phyloP scores from a whole-genome alignment of 495 filamentous ascomycete genomes.

The Neurospora sp. region DNA sequence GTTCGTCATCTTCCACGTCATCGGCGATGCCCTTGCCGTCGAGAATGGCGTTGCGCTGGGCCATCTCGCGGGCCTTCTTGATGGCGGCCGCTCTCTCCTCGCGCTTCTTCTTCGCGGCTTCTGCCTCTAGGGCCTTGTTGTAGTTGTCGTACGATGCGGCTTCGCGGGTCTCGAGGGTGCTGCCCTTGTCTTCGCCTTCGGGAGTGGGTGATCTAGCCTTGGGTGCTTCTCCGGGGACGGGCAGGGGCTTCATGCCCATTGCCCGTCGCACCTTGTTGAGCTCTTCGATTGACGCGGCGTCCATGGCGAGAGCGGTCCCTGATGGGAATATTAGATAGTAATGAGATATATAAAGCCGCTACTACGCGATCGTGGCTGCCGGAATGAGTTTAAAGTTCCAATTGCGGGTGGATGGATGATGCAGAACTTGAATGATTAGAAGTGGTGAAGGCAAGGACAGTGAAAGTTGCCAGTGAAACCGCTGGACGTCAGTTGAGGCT shows the following conservation, averaged over 20 bases:
- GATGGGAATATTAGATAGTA: not conserved
- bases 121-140: conserved; percentile 41
- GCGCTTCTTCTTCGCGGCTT: conserved; percentile 59
- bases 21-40: conserved; percentile 75
- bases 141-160: conserved; percentile 61
- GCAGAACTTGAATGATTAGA: not conserved
- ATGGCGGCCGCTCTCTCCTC: conserved; percentile 69
- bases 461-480: conserved; percentile 1
- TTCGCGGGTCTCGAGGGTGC: conserved; percentile 71
- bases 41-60: conserved; percentile 60
- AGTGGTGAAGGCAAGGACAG: not conserved
- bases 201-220: conserved; percentile 20
- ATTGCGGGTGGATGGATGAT: not conserved
- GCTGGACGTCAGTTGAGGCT: not conserved
- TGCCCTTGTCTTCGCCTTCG: conserved; percentile 52
- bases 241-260: conserved; percentile 82
- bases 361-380: not conserved
- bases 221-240: conserved; percentile 54
- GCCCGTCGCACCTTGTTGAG: conserved; percentile 86
- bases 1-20: conserved; percentile 50
- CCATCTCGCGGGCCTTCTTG: conserved; percentile 79
- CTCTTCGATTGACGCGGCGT: conserved; percentile 81
- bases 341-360: not conserved
- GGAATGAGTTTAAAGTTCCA: not conserved
- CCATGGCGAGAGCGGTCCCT: conserved; percentile 42